Evolutionary conservation across 352 stramenopile species (phyloP).

Genomic region (Phytophthora pistaciae): DNA sequence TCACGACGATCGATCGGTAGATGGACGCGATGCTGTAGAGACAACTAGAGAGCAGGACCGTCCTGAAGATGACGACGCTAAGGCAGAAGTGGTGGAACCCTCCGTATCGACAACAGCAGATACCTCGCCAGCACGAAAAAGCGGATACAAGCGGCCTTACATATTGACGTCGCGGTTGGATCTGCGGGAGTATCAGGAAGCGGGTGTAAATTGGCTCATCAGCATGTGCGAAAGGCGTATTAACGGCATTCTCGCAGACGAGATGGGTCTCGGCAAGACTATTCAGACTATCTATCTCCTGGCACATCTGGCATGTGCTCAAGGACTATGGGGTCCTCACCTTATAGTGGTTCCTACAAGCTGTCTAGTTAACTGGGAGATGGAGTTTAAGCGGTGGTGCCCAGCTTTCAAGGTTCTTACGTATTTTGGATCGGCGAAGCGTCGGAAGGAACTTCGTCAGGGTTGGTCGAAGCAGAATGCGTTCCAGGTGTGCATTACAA

Average conservation of each 20-base stretch:
- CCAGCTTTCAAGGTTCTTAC: conserved; percentile 97
- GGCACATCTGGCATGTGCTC: conserved; percentile 92
- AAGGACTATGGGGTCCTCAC: conserved; percentile 98
- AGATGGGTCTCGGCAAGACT: conserved; percentile 97
- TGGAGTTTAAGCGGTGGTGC: conserved; percentile 98
- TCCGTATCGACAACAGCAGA: conserved; percentile 7
- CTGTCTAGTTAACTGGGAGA: conserved; percentile 99
- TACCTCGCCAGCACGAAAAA: conserved; percentile 17
- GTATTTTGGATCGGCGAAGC: conserved; percentile 99
- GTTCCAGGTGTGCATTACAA: conserved; percentile 99
- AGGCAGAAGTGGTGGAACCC: conserved; percentile 9
- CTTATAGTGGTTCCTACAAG: conserved; percentile 98
- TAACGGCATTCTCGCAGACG: conserved; percentile 99
- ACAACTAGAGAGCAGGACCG: conserved; percentile 10
- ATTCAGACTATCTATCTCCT: conserved; percentile 99
- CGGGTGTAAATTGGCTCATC: conserved; percentile 98
- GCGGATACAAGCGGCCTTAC: conserved; percentile 70
- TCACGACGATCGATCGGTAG: neutral
- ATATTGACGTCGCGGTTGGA: conserved; percentile 72
- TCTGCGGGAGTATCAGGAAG: conserved; percentile 83
- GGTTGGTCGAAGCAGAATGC: conserved; percentile 98
- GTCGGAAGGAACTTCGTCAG: conserved; percentile 88
- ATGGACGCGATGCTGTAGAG: conserved; percentile 10
- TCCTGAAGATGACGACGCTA: conserved; percentile 1
- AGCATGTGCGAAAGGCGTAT: conserved; percentile 97